These are phyloP conservation scores for Dothideomycetidae sp. DNA, from an alignment of 2,329 filamentous ascomycete genomes.

Conservation along the genomic window DNA sequence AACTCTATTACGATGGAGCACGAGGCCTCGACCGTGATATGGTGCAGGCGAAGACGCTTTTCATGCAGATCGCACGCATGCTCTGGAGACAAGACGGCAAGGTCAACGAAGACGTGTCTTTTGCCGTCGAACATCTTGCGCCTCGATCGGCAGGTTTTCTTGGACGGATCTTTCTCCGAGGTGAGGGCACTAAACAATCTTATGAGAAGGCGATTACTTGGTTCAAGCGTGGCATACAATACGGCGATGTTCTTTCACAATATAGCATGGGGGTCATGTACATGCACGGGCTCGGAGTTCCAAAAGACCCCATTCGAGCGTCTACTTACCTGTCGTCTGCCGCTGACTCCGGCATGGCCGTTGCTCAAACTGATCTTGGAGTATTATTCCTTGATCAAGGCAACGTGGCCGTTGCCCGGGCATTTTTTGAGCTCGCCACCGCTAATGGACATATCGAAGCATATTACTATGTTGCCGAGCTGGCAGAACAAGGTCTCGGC, in stretches of 20 bases:
- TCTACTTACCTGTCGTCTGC: constrained; percentile 63
- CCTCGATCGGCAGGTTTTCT: constrained; percentile 76
- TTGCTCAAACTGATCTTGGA: constrained; percentile 71
- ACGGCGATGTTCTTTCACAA: constrained; percentile 70
- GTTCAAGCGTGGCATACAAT: constrained; percentile 65
- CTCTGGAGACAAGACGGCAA: constrained; percentile 71
- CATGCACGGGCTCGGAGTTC: constrained; percentile 60
- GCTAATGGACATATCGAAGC: constrained; percentile 75
- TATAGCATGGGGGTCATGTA: constrained; percentile 75
- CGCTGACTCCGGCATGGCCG: constrained; percentile 66
- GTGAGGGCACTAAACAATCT: constrained; percentile 69
- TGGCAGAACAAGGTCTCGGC: constrained; percentile 67
- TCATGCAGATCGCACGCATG: constrained; percentile 60
- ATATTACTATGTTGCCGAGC: constrained; percentile 82
- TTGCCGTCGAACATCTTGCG: constrained; percentile 61
- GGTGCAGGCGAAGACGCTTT: constrained; percentile 62
- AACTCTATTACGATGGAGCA: constrained; percentile 78
- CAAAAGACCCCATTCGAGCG: constrained; percentile 55
- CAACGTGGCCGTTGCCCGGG: constrained; percentile 62
- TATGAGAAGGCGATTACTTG: constrained; percentile 62
- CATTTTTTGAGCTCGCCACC: constrained; percentile 78
- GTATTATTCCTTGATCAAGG: constrained; percentile 79
- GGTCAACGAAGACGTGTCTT: constrained; percentile 52
- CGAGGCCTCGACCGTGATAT: constrained; percentile 60
- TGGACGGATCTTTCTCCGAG: constrained; percentile 77